Evolutionary conservation across 2,329 filamentous ascomycete species (phyloP).

Genomic region (Moelleriella libera): DNA sequence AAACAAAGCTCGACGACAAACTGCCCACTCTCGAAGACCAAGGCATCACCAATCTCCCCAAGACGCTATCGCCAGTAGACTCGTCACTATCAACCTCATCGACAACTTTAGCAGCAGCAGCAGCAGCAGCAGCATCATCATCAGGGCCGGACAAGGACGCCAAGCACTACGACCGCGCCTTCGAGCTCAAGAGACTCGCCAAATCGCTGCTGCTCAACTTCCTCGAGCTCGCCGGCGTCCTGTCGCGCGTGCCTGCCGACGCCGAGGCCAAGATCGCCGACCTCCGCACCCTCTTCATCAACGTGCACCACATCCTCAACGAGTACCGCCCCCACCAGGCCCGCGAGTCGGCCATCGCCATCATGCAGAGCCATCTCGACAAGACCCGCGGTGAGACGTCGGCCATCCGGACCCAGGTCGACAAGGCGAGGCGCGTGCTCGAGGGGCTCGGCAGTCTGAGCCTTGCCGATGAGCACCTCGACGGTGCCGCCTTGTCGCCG

Average conservation of each 20-base stretch:
- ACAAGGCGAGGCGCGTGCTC: slow-evolving; percentile 61
- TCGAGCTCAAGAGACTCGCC: slow-evolving; percentile 61
- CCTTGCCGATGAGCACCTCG: slow-evolving; percentile 1
- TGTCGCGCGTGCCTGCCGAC: slow-evolving; percentile 20
- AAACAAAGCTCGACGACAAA: slow-evolving; percentile 39
- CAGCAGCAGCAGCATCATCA: too few relatives aligned
- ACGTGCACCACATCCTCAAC: slow-evolving; percentile 87
- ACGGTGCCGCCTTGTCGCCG: not conserved
- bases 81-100: too few relatives aligned
- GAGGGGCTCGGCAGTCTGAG: slow-evolving; percentile 48
- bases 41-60: slow-evolving; percentile 52
- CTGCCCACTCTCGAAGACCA: slow-evolving; percentile 55
- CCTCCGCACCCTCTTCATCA: slow-evolving; percentile 70
- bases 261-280: slow-evolving; percentile 62
- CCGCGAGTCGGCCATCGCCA: slow-evolving; percentile 68
- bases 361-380: slow-evolving; percentile 78
- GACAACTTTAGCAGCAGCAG: too few relatives aligned
- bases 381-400: slow-evolving; percentile 59
- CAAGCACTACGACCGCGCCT: slow-evolving; percentile 46
- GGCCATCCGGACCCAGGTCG: slow-evolving; percentile 49
- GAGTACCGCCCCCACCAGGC: slow-evolving; percentile 91
- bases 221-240: slow-evolving; percentile 58
- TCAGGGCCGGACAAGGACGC: slow-evolving; percentile 21
- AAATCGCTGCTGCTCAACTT: slow-evolving; percentile 84
- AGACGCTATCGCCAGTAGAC: slow-evolving; percentile 10